phyloP scores from a whole-genome alignment of 2,329 filamentous ascomycete species.

The Aspergillus awamori region DNA sequence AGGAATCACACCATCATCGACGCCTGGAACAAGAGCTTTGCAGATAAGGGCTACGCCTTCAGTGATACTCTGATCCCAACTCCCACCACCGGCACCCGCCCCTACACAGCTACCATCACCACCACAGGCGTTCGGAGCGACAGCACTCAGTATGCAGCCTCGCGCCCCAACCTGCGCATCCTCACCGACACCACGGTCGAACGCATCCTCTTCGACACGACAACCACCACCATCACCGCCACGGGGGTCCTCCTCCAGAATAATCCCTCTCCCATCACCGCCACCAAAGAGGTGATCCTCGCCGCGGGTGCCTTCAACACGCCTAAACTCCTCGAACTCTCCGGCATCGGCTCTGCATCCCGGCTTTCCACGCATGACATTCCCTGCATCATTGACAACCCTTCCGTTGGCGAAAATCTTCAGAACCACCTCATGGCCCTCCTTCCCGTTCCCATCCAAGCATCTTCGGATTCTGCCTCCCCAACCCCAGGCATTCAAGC shows the following conservation, averaged over 20 bases:
- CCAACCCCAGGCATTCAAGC: neutral
- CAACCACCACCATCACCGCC: neutral
- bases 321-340: slow-evolving; percentile 8
- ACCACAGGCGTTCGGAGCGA: too few species aligned
- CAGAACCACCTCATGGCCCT: slow-evolving; percentile 14
- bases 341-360: neutral
- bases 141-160: too few species aligned
- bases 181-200: too few species aligned
- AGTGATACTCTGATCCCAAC: too few species aligned
- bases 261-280: neutral
- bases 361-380: neutral
- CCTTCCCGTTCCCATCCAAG: neutral
- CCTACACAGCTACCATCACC: too few species aligned
- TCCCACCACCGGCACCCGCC: too few species aligned
- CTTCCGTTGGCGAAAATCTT: slow-evolving; percentile 5
- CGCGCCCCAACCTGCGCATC: too few species aligned
- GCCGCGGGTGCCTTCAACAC: neutral
- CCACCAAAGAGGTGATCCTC: slow-evolving; percentile 5
- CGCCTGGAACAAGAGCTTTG: too few species aligned
- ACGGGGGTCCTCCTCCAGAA: neutral
- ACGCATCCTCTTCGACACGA: too few species aligned
- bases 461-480: neutral
- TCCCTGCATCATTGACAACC: neutral
- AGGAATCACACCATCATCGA: too few species aligned
- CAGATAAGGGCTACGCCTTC: too few species aligned